Evolutionary conservation across 495 filamentous ascomycete species (phyloP).

Genomic region (Trypethelium eluteriae): DNA sequence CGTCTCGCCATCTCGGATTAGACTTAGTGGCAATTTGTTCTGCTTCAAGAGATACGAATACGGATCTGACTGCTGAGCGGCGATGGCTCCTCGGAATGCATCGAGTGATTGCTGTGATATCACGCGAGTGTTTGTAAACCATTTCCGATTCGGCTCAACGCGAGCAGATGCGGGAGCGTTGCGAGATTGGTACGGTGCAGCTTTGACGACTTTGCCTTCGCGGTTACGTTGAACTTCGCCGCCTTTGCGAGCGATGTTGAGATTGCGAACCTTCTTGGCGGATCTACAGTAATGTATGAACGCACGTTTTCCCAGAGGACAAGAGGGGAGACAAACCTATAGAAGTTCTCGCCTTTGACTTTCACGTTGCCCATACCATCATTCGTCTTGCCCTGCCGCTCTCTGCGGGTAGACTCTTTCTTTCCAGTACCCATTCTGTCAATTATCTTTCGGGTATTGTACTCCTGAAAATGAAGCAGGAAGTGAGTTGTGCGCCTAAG

Average conservation of each 20-base stretch:
- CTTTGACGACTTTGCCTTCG: constrained; percentile 65
- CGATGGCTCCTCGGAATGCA: constrained; percentile 86
- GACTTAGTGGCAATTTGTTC: constrained; percentile 85
- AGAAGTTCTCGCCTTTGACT: constrained; percentile 94
- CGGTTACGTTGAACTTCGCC: constrained; percentile 70
- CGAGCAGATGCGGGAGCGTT: constrained; percentile 67
- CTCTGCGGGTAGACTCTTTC: constrained; percentile 78
- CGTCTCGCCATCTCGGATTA: constrained; percentile 70
- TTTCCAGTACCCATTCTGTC: constrained; percentile 84
- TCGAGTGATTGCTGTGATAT: constrained; percentile 64
- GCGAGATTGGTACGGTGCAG: constrained; percentile 74
- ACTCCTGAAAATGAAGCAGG: too few species aligned
- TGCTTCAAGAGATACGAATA: constrained; percentile 87
- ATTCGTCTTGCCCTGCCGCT: constrained; percentile 68
- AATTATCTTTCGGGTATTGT: neutral
- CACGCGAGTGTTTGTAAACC: constrained; percentile 67
- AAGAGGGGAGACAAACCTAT: constrained; percentile 46
- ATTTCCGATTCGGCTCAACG: constrained; percentile 89
- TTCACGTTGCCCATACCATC: constrained; percentile 88
- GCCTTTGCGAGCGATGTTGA: constrained; percentile 77
- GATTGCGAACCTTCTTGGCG: constrained; percentile 76
- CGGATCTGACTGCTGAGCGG: constrained; percentile 79
- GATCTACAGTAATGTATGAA: constrained; percentile 36
- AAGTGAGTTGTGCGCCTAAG: too few species aligned
- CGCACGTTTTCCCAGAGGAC: neutral